A percentile compares a stretch with the other conserved stretches of the same genome.
phyloP scores from a whole-genome alignment of 176 grass and related monocot species.

The Rhynchospora pubera region DNA sequence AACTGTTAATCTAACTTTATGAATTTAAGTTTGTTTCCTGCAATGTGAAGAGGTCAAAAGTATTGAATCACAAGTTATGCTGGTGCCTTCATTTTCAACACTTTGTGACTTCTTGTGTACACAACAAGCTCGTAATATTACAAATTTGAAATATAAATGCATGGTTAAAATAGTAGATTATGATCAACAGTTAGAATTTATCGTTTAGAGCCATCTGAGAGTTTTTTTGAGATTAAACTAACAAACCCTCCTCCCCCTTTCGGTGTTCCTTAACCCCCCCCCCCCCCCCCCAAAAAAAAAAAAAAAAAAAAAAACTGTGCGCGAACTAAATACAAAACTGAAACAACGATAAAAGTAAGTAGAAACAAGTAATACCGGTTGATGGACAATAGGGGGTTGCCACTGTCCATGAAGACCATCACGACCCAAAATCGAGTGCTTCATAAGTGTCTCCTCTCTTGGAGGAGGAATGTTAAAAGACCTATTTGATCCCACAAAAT shows the following conservation, averaged over 20 bases:
- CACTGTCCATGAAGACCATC: constrained; percentile 45
- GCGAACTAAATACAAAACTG: background rate
- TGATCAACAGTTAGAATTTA: background rate
- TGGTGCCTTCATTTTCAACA: background rate
- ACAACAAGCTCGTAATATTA: background rate
- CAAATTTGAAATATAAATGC: background rate
- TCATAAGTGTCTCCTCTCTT: constrained; percentile 37
- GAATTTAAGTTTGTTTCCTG: background rate
- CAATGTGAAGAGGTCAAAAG: background rate
- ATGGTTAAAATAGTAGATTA: background rate
- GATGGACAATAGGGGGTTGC: constrained; percentile 32
- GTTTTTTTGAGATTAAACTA: background rate
- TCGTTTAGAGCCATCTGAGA: background rate
- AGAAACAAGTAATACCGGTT: constrained; percentile 22
- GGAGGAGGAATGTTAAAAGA: constrained; percentile 31
- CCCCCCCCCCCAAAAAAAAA: too few relatives aligned
- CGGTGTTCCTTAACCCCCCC: background rate
- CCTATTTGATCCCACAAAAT: constrained; percentile 17
- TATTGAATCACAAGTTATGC: background rate
- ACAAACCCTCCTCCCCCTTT: background rate
- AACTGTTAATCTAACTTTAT: background rate
- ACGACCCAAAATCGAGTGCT: constrained; percentile 45
- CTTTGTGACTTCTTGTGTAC: background rate
- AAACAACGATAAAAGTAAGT: background rate
- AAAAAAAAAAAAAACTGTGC: too few relatives aligned